A percentile compares a stretch with the other conserved stretches of the same genome.
Evolutionary conservation across 345 rosid genomes (phyloP).

Genomic region (Eucalyptus pauciflora): DNA sequence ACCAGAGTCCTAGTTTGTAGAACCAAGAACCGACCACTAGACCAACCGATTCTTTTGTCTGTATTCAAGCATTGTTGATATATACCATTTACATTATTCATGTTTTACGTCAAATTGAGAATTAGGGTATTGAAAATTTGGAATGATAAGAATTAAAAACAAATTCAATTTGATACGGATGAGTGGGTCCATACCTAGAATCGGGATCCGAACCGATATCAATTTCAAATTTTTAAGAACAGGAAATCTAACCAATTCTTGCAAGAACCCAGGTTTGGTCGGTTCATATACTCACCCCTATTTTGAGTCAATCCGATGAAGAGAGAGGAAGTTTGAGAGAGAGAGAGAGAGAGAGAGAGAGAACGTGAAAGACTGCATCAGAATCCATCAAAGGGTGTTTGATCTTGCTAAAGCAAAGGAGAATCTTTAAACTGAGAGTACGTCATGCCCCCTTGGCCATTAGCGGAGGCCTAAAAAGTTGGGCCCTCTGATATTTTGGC

Average conservation of each 20-base stretch:
- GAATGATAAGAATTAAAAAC: not conserved
- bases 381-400: slow-evolving; percentile 37
- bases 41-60: not conserved
- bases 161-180: not conserved
- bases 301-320: not conserved
- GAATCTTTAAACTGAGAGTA: slow-evolving; percentile 26
- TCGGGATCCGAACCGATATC: not conserved
- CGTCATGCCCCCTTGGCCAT: slow-evolving; percentile 41
- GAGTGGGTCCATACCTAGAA: not conserved
- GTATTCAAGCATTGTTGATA: not conserved
- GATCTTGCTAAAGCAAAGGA: slow-evolving; percentile 24
- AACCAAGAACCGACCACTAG: not conserved
- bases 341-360: not conserved
- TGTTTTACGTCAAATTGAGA: not conserved
- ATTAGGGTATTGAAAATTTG: not conserved
- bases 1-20: not conserved
- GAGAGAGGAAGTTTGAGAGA: not conserved
- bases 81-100: not conserved
- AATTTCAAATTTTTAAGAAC: no score
- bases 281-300: not conserved
- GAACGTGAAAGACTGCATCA: slow-evolving; percentile 24
- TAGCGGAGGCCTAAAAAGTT: slow-evolving; percentile 12
- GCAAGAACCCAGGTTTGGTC: not conserved
- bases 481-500: not conserved
- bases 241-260: not conserved